Evolutionary conservation across 352 stramenopile genomes (phyloP).

Genomic region (Globisporangium irregulare): DNA sequence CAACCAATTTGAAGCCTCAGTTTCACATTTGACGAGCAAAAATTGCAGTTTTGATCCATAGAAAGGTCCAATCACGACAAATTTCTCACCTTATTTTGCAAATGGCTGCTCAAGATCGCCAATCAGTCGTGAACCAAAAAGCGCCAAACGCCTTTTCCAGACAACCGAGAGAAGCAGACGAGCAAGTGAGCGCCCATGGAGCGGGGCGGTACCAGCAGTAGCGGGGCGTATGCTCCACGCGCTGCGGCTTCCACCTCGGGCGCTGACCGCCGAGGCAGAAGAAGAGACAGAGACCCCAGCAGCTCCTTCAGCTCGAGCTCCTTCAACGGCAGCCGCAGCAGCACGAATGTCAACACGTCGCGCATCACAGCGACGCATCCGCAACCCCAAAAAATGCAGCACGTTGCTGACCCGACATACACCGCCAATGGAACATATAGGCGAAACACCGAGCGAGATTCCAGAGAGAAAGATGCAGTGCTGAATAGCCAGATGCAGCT

Average conservation of each 20-base stretch:
- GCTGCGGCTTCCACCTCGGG: neutral
- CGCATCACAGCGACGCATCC: slow-evolving; percentile 10
- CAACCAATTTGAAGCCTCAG: neutral
- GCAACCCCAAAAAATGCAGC: slow-evolving; percentile 1
- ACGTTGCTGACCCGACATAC: neutral
- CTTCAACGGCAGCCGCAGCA: slow-evolving; percentile 20
- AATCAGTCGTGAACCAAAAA: neutral
- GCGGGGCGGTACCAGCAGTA: neutral
- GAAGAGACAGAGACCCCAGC: slow-evolving; percentile 5
- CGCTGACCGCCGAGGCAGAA: neutral
- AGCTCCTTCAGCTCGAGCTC: slow-evolving; percentile 2
- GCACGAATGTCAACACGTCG: slow-evolving; percentile 19
- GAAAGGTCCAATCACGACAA: neutral
- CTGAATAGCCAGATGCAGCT: slow-evolving; percentile 5
- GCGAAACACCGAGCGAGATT: neutral
- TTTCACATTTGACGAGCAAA: neutral
- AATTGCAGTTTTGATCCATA: neutral
- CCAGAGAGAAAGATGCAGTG: neutral
- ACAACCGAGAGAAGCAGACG: neutral
- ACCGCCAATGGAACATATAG: neutral
- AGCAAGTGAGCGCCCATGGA: slow-evolving; percentile 3
- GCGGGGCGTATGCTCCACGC: neutral
- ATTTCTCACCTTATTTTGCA: slow-evolving; percentile 1
- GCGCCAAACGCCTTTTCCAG: slow-evolving; percentile 4
- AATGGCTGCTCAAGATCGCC: slow-evolving; percentile 17